These are phyloP conservation scores for Quercus wislizeni DNA, from an alignment of 306 rosid species.

Conservation along the genomic window DNA sequence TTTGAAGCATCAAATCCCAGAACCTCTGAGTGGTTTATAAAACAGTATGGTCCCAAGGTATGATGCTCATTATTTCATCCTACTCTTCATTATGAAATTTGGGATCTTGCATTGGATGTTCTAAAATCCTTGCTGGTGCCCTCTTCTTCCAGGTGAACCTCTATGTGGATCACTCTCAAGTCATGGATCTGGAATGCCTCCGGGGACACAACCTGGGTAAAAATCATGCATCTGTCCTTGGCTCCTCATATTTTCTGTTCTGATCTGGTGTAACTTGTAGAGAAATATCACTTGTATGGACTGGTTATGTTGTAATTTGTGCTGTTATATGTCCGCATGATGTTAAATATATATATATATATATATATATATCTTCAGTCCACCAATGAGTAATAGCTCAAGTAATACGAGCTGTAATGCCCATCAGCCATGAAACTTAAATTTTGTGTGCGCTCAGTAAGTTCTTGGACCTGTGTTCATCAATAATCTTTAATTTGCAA, in stretches of 20 bases:
- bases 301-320: background rate
- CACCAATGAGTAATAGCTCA: background rate
- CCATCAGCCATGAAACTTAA: background rate
- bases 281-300: background rate
- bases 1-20: constrained; percentile 83
- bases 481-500: background rate
- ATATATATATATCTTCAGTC: background rate
- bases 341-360: background rate
- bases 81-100: background rate
- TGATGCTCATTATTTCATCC: background rate
- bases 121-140: background rate
- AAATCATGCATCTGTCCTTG: constrained; percentile 69
- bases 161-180: constrained; percentile 80
- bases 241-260: constrained; percentile 54
- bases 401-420: background rate
- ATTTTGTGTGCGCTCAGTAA: background rate
- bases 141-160: constrained; percentile 73
- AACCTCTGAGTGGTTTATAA: constrained; percentile 87
- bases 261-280: constrained; percentile 24
- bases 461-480: background rate
- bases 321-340: background rate
- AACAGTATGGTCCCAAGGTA: constrained; percentile 86
- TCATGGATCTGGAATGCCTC: constrained; percentile 87
- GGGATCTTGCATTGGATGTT: background rate
- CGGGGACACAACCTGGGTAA: constrained; percentile 77